Evolutionary conservation across 1,284 basidiomycete species (phyloP).

Genomic region (Naganishia cerealis): DNA sequence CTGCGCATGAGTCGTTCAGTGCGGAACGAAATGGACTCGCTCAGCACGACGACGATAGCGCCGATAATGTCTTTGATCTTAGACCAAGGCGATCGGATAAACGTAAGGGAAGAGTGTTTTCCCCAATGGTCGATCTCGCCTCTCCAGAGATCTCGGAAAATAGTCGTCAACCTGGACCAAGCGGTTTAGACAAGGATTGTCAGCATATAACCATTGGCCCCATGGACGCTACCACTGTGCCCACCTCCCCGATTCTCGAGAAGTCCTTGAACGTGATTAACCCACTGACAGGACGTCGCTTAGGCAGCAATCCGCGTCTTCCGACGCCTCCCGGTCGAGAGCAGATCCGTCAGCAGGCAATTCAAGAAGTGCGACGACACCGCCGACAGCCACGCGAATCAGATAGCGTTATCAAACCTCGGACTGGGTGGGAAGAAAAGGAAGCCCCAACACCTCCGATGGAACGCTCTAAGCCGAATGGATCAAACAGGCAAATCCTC

Average conservation of each 20-base stretch:
- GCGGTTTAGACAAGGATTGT: not conserved
- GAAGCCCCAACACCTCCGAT: not conserved
- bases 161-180: not conserved
- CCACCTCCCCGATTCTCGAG: slow-evolving; percentile 3
- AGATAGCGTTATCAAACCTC: not conserved
- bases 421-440: not conserved
- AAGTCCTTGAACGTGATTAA: slow-evolving; percentile 12
- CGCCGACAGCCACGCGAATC: not conserved
- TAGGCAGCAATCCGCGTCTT: not conserved
- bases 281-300: slow-evolving; percentile 3
- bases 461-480: not conserved
- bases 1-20: slow-evolving; percentile 1
- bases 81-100: not conserved
- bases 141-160: not conserved
- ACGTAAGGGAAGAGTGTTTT: not conserved
- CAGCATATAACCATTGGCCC: not conserved
- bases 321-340: not conserved
- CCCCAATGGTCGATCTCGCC: not conserved
- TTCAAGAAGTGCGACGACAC: not conserved
- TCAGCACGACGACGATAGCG: not conserved
- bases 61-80: not conserved
- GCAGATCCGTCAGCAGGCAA: not conserved
- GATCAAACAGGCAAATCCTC: not conserved
- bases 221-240: not conserved
- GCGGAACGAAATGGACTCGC: slow-evolving; percentile 4